Base-by-base conservation (phyloP, 2,329 filamentous ascomycete species). In the Aspergillus jensenii region DNA sequence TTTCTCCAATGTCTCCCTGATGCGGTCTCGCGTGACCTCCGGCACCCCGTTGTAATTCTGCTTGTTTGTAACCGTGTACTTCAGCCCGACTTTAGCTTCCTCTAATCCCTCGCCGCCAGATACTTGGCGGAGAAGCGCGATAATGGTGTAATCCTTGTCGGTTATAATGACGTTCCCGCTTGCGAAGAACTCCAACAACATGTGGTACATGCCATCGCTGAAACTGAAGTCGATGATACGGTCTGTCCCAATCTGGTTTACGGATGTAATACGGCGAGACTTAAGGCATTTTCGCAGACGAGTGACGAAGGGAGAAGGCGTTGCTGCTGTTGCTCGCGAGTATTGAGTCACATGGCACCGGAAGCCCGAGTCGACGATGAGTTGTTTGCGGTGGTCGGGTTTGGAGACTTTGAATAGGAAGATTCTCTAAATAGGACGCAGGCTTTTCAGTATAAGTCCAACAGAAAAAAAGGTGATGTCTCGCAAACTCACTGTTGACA, bases 101-200 rank as follows among this genome's bases (percentile, higher is more conserved):
- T 96, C 93, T 68, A 96, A 89, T n/a, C 90, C 89, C 52, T 90
- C 88, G 2, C 89, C 90, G 66, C 92, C 90, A 4, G 86, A 80
- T 1, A 98, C 93, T 62, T 89, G 88, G 55, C 95, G 86, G 65
- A 95, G 80, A 19, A 99, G 78, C 0, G 90, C 87, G 37, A 98
- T 74, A 55, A 98, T 93, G 62, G 89, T 95, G 52, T 93, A 79
- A 23, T 96, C 88, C 51, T 82, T 84, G 71, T 98, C 92, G 3
- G 95, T 96, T 53, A 99, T 81, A 60, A 99, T 91, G 60, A 99
- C 88, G 71, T 99, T 99, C 46, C 95, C 95, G 52, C 90, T 90
- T 1, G 95, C 93, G 72, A 96, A 99, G 78, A 99, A 99, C 76
- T 99, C 95, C 27, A 99, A 79, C 71, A 91, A 97, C 21, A 99